These are phyloP conservation scores for Forsythia suspensa DNA, from an alignment of 257 asterid species.

Conservation along the genomic window DNA sequence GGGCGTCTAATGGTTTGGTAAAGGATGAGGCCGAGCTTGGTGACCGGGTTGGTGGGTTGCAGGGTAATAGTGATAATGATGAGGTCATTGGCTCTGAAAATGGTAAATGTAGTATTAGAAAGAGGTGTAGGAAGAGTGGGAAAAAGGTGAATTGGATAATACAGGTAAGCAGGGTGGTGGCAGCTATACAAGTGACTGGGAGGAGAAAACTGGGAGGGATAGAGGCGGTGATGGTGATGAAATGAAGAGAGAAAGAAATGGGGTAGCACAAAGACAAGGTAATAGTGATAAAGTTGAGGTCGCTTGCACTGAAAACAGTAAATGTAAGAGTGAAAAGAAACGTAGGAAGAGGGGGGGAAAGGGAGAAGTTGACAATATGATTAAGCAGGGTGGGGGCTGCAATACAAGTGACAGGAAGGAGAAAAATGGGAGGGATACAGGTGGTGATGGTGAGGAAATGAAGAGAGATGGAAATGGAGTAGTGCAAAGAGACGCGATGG, in stretches of 20 bases:
- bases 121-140: slow-evolving; percentile 49
- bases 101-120: slow-evolving; percentile 38
- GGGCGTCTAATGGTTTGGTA: too few species aligned
- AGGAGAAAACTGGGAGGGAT: slow-evolving; percentile 15
- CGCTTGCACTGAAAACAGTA: slow-evolving; percentile 20
- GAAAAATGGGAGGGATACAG: slow-evolving; percentile 8
- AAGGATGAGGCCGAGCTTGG: too few species aligned
- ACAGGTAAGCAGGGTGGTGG: slow-evolving; percentile 17
- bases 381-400: slow-evolving; percentile 21
- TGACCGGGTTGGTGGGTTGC: too few species aligned
- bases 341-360: slow-evolving; percentile 53
- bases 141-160: slow-evolving; percentile 32
- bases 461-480: slow-evolving; percentile 30
- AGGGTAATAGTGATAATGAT: slow-evolving; percentile 59
- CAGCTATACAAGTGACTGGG: slow-evolving; percentile 3
- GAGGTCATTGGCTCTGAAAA: slow-evolving; percentile 19
- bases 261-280: not conserved
- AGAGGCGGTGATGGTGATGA: slow-evolving; percentile 13
- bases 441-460: slow-evolving; percentile 18
- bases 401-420: slow-evolving; percentile 13
- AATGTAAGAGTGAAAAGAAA: slow-evolving; percentile 34
- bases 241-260: slow-evolving; percentile 29
- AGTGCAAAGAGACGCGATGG: slow-evolving; percentile 33
- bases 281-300: slow-evolving; percentile 48
- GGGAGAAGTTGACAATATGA: not conserved